Conservation (phyloP, 805 yeast genomes). For the Kodamaea kakaduensis region DNA sequence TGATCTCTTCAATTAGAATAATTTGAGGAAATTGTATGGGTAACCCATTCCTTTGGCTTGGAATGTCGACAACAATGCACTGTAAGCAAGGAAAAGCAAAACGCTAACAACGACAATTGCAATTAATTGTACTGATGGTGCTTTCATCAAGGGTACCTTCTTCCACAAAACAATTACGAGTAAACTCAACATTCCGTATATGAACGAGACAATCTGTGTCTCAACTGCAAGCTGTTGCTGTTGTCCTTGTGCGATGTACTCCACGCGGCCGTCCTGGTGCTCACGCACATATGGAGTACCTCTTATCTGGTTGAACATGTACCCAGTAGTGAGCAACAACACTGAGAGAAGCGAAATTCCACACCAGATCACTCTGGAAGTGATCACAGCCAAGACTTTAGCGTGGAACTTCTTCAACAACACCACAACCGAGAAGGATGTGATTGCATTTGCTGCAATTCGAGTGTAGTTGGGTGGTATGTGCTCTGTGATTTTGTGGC, state of each 20-base stretch:
- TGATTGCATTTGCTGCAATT: conserved; percentile 32
- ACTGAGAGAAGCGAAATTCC: conserved; percentile 57
- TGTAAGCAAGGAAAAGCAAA: conserved; percentile 53
- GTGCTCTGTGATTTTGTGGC: conserved; percentile 32
- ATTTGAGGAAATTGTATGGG: conserved; percentile 58
- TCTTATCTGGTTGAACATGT: conserved; percentile 90
- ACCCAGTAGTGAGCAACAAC: conserved; percentile 76
- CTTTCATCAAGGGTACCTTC: conserved; percentile 47
- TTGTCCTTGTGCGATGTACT: conserved; percentile 53
- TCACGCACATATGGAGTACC: conserved; percentile 59
- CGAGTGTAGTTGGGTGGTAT: conserved; percentile 42
- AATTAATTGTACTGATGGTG: conserved; percentile 44
- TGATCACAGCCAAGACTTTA: conserved; percentile 37
- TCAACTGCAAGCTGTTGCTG: conserved; percentile 81
- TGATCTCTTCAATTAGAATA: conserved; percentile 6
- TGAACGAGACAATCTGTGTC: conserved; percentile 75
- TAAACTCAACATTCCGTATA: conserved; percentile 68
- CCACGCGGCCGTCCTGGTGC: conserved; percentile 31
- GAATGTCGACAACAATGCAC: conserved; percentile 64
- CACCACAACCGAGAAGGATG: conserved; percentile 27
- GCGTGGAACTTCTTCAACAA: conserved; percentile 23
- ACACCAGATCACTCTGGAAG: conserved; percentile 68
- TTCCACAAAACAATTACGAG: conserved; percentile 55
- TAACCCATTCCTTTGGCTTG: conserved; percentile 67
- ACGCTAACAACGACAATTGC: conserved; percentile 44